These are phyloP conservation scores for Theileria sp. DNA, from an alignment of 169 alveolate species.

Conservation along the genomic window DNA sequence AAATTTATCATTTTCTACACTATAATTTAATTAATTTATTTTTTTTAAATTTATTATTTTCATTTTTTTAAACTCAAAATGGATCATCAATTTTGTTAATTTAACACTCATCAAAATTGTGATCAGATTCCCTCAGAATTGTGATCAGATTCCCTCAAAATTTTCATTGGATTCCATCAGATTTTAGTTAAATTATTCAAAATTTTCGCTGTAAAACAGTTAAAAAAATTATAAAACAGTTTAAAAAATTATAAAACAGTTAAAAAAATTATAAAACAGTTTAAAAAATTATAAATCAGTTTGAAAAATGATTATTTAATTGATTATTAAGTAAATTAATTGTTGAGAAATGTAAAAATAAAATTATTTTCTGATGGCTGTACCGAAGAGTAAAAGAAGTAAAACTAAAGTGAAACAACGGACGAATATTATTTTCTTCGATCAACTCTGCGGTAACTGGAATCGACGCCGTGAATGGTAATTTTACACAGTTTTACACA, in stretches of 20 bases:
- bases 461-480: slow-evolving; percentile 74
- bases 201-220: too few relatives aligned
- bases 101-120: neutral
- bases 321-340: too few relatives aligned
- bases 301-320: too few relatives aligned
- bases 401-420: slow-evolving; percentile 69
- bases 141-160: too few relatives aligned
- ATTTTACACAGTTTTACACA: neutral
- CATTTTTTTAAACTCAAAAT: neutral
- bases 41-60: too few relatives aligned
- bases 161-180: neutral
- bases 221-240: too few relatives aligned
- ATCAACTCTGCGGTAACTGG: slow-evolving; percentile 77
- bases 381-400: slow-evolving; percentile 74
- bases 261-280: too few relatives aligned
- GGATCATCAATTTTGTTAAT: neutral
- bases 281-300: too few relatives aligned
- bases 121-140: too few relatives aligned
- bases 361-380: slow-evolving; percentile 66
- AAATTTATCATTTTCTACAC: neutral
- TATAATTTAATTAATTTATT: too few relatives aligned
- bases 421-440: slow-evolving; percentile 75
- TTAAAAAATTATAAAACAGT: too few relatives aligned
- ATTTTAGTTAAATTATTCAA: too few relatives aligned
- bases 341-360: neutral